phyloP scores from a whole-genome alignment of 1,139 yeast genomes.

The Barnettozyma hawaiiensis region DNA sequence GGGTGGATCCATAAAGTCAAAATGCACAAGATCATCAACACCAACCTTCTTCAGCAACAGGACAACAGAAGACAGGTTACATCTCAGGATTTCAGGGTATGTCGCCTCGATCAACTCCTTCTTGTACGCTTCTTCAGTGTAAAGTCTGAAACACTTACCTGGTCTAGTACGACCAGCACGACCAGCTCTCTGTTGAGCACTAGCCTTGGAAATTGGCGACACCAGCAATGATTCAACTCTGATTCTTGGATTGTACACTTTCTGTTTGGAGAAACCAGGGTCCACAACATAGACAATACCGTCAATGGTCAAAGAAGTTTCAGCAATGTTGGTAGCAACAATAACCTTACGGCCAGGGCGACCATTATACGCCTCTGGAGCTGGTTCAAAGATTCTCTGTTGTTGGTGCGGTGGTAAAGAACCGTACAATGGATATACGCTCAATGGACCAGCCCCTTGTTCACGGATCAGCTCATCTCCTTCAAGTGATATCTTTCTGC shows the following conservation, averaged over 20 bases:
- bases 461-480: slow-evolving; percentile 85
- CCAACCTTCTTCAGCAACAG: slow-evolving; percentile 90
- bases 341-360: slow-evolving; percentile 92
- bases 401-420: slow-evolving; percentile 95
- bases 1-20: slow-evolving; percentile 99
- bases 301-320: slow-evolving; percentile 94
- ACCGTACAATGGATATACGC: slow-evolving; percentile 90
- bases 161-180: slow-evolving; percentile 99
- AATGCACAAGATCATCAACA: slow-evolving; percentile 92
- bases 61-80: slow-evolving; percentile 88
- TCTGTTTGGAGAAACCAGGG: slow-evolving; percentile 95
- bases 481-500: slow-evolving; percentile 80
- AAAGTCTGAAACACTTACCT: slow-evolving; percentile 93
- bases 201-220: slow-evolving; percentile 94
- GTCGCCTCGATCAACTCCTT: slow-evolving; percentile 92
- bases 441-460: slow-evolving; percentile 81
- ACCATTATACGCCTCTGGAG: slow-evolving; percentile 60
- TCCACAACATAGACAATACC: slow-evolving; percentile 97
- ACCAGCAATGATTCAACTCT: slow-evolving; percentile 92
- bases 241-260: slow-evolving; percentile 93
- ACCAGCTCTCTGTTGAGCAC: slow-evolving; percentile 98
- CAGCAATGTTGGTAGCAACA: slow-evolving; percentile 95
- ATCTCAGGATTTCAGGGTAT: slow-evolving; percentile 90
- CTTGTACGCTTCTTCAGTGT: slow-evolving; percentile 95
- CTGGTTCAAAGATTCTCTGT: slow-evolving; percentile 87